Evolutionary conservation across 2,329 filamentous ascomycete genomes (phyloP).

Genomic region (Penicillium janthinellum): DNA sequence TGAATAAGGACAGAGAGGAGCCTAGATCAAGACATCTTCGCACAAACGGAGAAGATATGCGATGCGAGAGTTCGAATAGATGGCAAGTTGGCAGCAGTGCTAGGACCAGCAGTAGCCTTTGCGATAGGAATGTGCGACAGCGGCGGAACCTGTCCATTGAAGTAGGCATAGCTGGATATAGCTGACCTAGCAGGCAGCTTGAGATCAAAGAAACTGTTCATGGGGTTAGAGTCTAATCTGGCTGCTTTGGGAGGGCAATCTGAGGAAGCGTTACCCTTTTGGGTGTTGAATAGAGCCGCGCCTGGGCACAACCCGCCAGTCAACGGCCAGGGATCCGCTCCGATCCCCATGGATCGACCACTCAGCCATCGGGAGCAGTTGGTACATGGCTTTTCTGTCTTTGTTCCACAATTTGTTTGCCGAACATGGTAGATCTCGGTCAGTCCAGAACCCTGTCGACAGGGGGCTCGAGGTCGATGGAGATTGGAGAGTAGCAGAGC

Average conservation of each 20-base stretch:
- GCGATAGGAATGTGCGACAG: background rate
- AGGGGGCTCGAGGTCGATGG: background rate
- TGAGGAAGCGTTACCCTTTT: slow-evolving; percentile 15
- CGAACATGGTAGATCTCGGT: background rate
- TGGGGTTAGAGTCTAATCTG: background rate
- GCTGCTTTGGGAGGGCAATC: background rate
- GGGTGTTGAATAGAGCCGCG: slow-evolving; percentile 29
- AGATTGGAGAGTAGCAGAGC: background rate
- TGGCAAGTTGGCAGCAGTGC: background rate
- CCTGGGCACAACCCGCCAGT: background rate
- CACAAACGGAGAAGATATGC: background rate
- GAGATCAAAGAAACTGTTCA: background rate
- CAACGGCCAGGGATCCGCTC: background rate
- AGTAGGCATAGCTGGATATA: background rate
- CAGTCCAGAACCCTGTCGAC: background rate
- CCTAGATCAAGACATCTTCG: slow-evolving; percentile 11
- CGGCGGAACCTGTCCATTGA: slow-evolving; percentile 20
- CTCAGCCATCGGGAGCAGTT: background rate
- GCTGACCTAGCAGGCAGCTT: background rate
- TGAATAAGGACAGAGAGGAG: slow-evolving; percentile 7
- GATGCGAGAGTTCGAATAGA: background rate
- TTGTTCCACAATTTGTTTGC: background rate
- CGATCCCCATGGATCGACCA: slow-evolving; percentile 2
- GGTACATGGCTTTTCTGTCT: background rate
- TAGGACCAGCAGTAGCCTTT: background rate